Base-by-base conservation (phyloP, 2,329 filamentous ascomycete genomes). In the Cercospora janseana region DNA sequence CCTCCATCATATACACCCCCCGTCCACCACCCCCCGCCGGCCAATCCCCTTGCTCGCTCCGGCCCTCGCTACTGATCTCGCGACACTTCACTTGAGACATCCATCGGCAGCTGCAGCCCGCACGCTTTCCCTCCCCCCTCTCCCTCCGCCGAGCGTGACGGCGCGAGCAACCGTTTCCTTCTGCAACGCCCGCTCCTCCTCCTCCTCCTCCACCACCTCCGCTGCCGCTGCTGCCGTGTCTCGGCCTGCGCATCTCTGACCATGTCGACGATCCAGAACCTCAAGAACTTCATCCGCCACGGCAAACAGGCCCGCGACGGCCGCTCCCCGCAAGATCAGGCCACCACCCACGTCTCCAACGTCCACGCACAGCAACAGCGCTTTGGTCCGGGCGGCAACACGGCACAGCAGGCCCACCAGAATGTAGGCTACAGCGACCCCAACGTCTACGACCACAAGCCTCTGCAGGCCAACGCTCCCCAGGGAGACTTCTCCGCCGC, bases 281-380 rank as follows among this genome's bases (percentile, higher is more conserved):
- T 96, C 64, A 96, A 97, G 75, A 96, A 96, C 73, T 94, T 97
- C 73, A 93, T 97, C 73, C 88, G 92, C 60, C 92, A 96, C 78
- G 92, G 92, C 73, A 96, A 96, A 77, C 90, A 95, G 78, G 92
- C 90, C 62, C 87, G 89, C 60, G 78, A 76, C 58, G 79, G 80
- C 60, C 78, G 82, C 49, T 75, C 76, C 51, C 74, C 70, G 35
- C 79, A 79, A 63, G 80, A 76, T 53, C 80, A 82, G 67, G 77
- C 79, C 60, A 85, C 78, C 60, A 83, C 80, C 54, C 78, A 80
- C 63, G 75, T 84, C 56, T 82, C 82, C 46, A 74, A 79, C 50
- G 77, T 86, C 52, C 81, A 86, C 68, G 83, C 82, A 51, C 78
- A 83, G 63, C 80, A 79, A 47, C 79, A 82, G 60, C 78, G 75